Conservation (phyloP, 352 stramenopile genomes). For the Phytophthora aleatoria region DNA sequence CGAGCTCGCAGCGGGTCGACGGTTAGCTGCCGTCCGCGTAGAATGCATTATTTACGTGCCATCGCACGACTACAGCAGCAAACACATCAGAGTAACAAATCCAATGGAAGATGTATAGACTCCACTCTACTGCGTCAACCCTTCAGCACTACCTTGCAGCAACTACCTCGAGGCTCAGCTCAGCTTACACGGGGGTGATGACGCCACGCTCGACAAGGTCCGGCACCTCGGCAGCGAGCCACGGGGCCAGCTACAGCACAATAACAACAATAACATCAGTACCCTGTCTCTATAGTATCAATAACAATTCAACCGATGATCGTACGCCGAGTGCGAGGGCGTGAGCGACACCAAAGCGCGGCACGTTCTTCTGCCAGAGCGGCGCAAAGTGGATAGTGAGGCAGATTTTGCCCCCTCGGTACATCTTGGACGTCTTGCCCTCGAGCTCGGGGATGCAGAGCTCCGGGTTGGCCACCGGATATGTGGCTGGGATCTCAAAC, state of each 20-base stretch:
- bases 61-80: slow-evolving; percentile 29
- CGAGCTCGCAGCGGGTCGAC: slow-evolving; percentile 5
- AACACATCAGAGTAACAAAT: slow-evolving; percentile 34
- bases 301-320: neutral
- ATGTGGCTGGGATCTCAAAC: slow-evolving; percentile 87
- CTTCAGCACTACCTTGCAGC: neutral
- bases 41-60: slow-evolving; percentile 39
- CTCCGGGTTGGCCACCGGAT: slow-evolving; percentile 83
- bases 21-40: slow-evolving; percentile 26
- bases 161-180: neutral
- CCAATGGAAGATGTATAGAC: slow-evolving; percentile 50
- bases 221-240: slow-evolving; percentile 87
- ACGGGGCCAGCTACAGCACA: slow-evolving; percentile 70
- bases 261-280: slow-evolving; percentile 11
- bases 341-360: slow-evolving; percentile 86
- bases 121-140: neutral
- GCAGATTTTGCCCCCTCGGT: slow-evolving; percentile 89
- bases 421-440: slow-evolving; percentile 92
- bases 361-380: slow-evolving; percentile 91
- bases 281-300: neutral
- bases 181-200: slow-evolving; percentile 67
- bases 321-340: slow-evolving; percentile 80
- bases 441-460: slow-evolving; percentile 88
- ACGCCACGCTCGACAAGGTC: slow-evolving; percentile 82
- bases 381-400: slow-evolving; percentile 89